Evolutionary conservation across 2,329 filamentous ascomycete species (phyloP).

Genomic region (Xylaria sp.): DNA sequence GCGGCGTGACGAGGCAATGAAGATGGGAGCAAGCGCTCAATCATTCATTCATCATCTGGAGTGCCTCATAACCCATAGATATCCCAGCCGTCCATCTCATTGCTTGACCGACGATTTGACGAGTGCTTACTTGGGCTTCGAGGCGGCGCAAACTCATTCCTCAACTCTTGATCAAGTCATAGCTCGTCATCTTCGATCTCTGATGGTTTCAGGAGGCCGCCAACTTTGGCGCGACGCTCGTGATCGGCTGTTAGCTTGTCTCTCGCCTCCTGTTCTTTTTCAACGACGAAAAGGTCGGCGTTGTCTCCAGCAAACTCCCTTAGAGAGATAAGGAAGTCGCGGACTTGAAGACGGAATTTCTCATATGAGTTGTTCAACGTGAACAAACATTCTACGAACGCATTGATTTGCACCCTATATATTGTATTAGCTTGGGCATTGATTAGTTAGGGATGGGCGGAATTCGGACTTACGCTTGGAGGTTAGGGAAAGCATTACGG

Average conservation of each 20-base stretch:
- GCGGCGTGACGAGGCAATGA: conserved; percentile 32
- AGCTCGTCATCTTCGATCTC: conserved; percentile 92
- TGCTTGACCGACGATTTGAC: conserved; percentile 32
- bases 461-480: conserved; percentile 84
- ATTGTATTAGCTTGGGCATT: conserved; percentile 50
- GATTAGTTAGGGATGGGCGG: not conserved
- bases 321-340: conserved; percentile 95
- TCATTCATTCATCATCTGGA: conserved; percentile 17
- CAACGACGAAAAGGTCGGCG: conserved; percentile 89
- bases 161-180: conserved; percentile 80
- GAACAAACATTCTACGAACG: conserved; percentile 91
- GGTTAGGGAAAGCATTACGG: conserved; percentile 90
- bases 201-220: conserved; percentile 95
- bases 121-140: conserved; percentile 47
- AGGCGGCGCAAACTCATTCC: conserved; percentile 66
- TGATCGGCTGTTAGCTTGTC: conserved; percentile 89
- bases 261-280: conserved; percentile 90
- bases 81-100: conserved; percentile 49
- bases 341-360: conserved; percentile 94
- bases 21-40: conserved; percentile 28
- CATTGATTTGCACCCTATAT: conserved; percentile 80
- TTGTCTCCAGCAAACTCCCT: conserved; percentile 98
- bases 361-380: conserved; percentile 87
- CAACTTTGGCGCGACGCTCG: conserved; percentile 92
- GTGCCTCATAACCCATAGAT: conserved; percentile 53